Evolutionary conservation across 257 asterid genomes (phyloP), one percentile per base, ranked within the genome.

Genomic region (Salvia hispanica): DNA sequence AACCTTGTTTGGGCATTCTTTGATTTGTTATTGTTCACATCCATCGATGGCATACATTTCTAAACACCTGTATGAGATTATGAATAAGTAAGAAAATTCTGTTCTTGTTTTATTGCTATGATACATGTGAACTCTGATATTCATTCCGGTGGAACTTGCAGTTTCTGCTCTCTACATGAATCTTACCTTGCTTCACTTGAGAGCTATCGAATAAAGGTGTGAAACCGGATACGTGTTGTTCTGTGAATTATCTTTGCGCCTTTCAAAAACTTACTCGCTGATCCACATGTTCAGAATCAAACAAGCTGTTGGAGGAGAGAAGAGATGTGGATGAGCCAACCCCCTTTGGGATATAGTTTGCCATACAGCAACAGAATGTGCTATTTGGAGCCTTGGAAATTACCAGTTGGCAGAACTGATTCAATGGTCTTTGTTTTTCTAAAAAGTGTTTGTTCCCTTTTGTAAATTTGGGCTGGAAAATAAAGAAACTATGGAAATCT

Each of bases 271-370:
- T 37, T 34, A 42, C 37, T 61, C 66, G 43, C 37, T 42, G 14
- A 7, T 44, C 44, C 6, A 6, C 36, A 12, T 3, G 5, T 6
- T 46, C 53, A 61, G 66, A 10, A 8, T 61, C 6, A 40, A 9
- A 25, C 67, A 16, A 66, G 45, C 9, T 25, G 72, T 55, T 55
- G 25, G 25, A 67, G 39, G 43, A n/a, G 18, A 44, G 57, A 68
- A 56, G 73, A 67, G 50, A 55, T 13, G 33, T 9, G 53, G 62
- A 52, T 6, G 62, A 66, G 13, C 40, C 56, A 25, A 3, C 34
- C 18, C 33, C 18, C 18, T 15, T 40, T 6, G 2, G 18, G 66
- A 8, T 18, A 39, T 10, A 16, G 52, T 42, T 42, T 42, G 39
- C 66, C 2, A 5, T 0, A 11, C 39, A 21, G 25, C 25, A 42